Conservation (phyloP, 2,329 filamentous ascomycete species). For the Gliomastix tumulicola region DNA sequence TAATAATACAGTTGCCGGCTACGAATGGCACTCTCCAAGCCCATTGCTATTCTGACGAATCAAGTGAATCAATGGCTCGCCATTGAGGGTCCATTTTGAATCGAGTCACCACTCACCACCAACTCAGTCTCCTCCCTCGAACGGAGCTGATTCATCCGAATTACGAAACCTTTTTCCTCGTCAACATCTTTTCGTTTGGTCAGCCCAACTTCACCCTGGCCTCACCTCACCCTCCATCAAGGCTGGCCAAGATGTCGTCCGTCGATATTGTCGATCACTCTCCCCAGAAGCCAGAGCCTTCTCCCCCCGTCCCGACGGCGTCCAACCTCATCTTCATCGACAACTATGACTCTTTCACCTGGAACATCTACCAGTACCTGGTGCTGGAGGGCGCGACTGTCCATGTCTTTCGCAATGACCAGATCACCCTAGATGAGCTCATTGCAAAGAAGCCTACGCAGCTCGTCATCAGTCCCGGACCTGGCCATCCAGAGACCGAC, state of each 20-base stretch:
- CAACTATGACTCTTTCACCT: slow-evolving; percentile 99
- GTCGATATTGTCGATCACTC: slow-evolving; percentile 67
- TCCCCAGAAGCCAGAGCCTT: slow-evolving; percentile 73
- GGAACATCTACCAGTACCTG: slow-evolving; percentile 98
- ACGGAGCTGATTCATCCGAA: too few relatives aligned
- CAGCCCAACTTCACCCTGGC: neutral
- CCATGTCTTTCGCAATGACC: slow-evolving; percentile 86
- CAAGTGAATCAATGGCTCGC: too few relatives aligned
- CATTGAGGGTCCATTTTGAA: too few relatives aligned
- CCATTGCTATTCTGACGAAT: too few relatives aligned
- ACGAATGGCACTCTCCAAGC: too few relatives aligned
- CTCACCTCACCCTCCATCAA: too few relatives aligned
- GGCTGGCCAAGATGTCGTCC: slow-evolving; percentile 35
- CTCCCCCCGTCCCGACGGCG: slow-evolving; percentile 66
- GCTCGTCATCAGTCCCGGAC: slow-evolving; percentile 89
- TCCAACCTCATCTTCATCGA: slow-evolving; percentile 93
- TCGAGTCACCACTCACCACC: too few relatives aligned
- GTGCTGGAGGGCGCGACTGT: slow-evolving; percentile 92
- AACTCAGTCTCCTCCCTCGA: too few relatives aligned
- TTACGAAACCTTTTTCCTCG: too few relatives aligned
- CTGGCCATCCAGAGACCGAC: slow-evolving; percentile 85
- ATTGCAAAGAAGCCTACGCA: slow-evolving; percentile 83
- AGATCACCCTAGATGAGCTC: slow-evolving; percentile 79
- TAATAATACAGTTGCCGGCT: too few relatives aligned
- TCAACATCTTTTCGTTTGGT: neutral